Percentiles rank a stretch among this genome's conserved stretches.
phyloP scores from a whole-genome alignment of 1,284 basidiomycete genomes.

The Papiliotrema flavescens region DNA sequence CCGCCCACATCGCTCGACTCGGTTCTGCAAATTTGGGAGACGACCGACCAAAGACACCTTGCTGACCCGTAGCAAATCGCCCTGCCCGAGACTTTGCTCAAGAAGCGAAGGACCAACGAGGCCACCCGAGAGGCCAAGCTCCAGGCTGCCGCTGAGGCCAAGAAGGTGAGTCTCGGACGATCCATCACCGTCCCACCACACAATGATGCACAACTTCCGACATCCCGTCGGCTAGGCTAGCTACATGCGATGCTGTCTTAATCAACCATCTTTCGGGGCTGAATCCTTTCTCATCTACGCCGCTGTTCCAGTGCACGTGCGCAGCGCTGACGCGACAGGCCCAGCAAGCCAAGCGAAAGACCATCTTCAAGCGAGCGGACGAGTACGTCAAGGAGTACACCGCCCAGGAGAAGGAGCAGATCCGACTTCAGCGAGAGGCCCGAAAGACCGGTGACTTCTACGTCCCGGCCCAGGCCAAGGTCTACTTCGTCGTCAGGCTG shows the following conservation, averaged over 20 bases:
- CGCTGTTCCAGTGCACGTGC: slow-evolving; percentile 1
- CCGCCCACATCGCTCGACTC: not conserved
- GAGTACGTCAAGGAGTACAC: slow-evolving; percentile 97
- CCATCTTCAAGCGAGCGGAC: slow-evolving; percentile 99
- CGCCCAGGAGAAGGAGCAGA: slow-evolving; percentile 89
- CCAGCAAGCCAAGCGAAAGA: slow-evolving; percentile 84
- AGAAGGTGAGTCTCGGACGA: slow-evolving; percentile 72
- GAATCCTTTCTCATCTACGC: slow-evolving; percentile 42
- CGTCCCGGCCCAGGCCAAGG: slow-evolving; percentile 92
- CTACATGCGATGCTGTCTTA: slow-evolving; percentile 67
- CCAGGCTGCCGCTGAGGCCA: slow-evolving; percentile 76
- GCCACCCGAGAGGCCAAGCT: slow-evolving; percentile 96
- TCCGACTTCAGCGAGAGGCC: slow-evolving; percentile 90
- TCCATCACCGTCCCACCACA: not conserved
- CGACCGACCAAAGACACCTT: not conserved
- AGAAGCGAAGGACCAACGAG: slow-evolving; percentile 98
- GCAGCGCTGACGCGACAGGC: slow-evolving; percentile 56
- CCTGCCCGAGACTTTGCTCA: slow-evolving; percentile 98
- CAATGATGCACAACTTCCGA: slow-evolving; percentile 75
- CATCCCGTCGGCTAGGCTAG: slow-evolving; percentile 47
- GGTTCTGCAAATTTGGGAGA: not conserved
- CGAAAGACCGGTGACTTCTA: slow-evolving; percentile 94
- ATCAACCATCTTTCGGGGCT: slow-evolving; percentile 99
- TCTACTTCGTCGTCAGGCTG: slow-evolving; percentile 97
- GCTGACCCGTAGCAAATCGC: slow-evolving; percentile 55